Percentiles rank a stretch among this genome's conserved stretches.
These are phyloP conservation scores for Suhomyces kunorum DNA, from an alignment of 1,139 yeast genomes.

Conservation along the genomic window DNA sequence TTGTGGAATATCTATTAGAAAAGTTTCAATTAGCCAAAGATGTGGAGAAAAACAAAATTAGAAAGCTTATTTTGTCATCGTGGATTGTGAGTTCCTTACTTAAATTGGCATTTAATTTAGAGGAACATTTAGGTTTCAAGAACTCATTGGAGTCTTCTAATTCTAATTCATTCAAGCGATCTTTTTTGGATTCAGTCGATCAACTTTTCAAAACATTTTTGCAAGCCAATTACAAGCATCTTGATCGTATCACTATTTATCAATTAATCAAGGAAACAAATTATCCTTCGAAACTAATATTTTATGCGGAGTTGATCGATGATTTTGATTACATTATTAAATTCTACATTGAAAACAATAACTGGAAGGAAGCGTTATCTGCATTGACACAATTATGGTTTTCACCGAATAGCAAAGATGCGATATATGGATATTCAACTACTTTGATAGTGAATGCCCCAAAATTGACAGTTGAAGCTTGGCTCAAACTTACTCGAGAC, in stretches of 20 bases:
- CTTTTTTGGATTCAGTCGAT: slow-evolving; percentile 21
- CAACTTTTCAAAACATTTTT: slow-evolving; percentile 55
- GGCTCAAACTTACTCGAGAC: slow-evolving; percentile 60
- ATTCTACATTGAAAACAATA: slow-evolving; percentile 65
- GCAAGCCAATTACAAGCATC: slow-evolving; percentile 41
- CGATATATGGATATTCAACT: slow-evolving; percentile 67
- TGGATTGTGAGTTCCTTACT: slow-evolving; percentile 75
- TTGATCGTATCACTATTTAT: slow-evolving; percentile 69
- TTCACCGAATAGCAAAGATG: slow-evolving; percentile 29
- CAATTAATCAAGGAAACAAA: slow-evolving; percentile 72
- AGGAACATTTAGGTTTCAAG: slow-evolving; percentile 17
- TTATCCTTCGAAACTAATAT: slow-evolving; percentile 60
- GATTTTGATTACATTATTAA: slow-evolving; percentile 71
- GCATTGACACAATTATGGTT: slow-evolving; percentile 52
- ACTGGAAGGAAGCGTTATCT: slow-evolving; percentile 74
- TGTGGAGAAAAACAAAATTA: slow-evolving; percentile 46
- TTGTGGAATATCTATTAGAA: slow-evolving; percentile 57
- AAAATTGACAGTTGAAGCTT: slow-evolving; percentile 67
- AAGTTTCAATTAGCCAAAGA: slow-evolving; percentile 48
- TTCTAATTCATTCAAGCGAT: slow-evolving; percentile 3
- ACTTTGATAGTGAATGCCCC: slow-evolving; percentile 71
- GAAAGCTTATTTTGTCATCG: slow-evolving; percentile 63
- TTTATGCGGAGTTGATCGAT: slow-evolving; percentile 65
- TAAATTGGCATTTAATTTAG: slow-evolving; percentile 27
- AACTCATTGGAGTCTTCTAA: not conserved